Conservation (phyloP, 1,139 yeast genomes). For the Debaryomyces coudertii region DNA sequence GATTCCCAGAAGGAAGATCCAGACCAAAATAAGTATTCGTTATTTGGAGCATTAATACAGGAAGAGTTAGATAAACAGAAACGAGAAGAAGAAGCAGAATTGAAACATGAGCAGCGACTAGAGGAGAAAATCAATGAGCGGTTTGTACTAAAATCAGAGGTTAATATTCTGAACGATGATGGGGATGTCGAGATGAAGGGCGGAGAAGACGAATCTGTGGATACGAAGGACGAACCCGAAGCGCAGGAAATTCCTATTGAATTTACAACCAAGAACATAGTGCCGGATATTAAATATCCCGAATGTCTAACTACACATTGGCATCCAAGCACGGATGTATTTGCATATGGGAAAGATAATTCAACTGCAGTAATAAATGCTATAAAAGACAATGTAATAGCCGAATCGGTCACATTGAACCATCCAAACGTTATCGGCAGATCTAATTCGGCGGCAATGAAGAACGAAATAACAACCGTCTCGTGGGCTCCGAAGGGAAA, state of each 20-base stretch:
- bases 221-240: slow-evolving; percentile 9
- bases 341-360: slow-evolving; percentile 43
- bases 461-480: slow-evolving; percentile 44
- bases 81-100: slow-evolving; percentile 13
- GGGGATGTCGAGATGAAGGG: slow-evolving; percentile 23
- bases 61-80: slow-evolving; percentile 21
- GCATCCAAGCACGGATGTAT: slow-evolving; percentile 43
- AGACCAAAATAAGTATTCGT: slow-evolving; percentile 24
- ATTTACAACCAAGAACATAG: slow-evolving; percentile 27
- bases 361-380: slow-evolving; percentile 42
- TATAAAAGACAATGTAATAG: slow-evolving; percentile 30
- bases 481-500: slow-evolving; percentile 70
- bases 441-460: slow-evolving; percentile 11
- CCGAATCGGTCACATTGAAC: slow-evolving; percentile 38
- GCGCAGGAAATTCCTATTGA: slow-evolving; percentile 11
- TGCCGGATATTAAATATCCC: slow-evolving; percentile 27
- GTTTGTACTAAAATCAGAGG: slow-evolving; percentile 24
- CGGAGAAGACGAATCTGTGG: slow-evolving; percentile 10
- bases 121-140: slow-evolving; percentile 10
- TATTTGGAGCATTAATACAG: slow-evolving; percentile 35
- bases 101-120: slow-evolving; percentile 1
- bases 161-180: slow-evolving; percentile 1
- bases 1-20: slow-evolving; percentile 22
- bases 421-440: slow-evolving; percentile 31
- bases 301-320: slow-evolving; percentile 40